These are phyloP conservation scores for Neopestalotiopsis clavispora DNA, from an alignment of 2,329 filamentous ascomycete species.

Conservation along the genomic window DNA sequence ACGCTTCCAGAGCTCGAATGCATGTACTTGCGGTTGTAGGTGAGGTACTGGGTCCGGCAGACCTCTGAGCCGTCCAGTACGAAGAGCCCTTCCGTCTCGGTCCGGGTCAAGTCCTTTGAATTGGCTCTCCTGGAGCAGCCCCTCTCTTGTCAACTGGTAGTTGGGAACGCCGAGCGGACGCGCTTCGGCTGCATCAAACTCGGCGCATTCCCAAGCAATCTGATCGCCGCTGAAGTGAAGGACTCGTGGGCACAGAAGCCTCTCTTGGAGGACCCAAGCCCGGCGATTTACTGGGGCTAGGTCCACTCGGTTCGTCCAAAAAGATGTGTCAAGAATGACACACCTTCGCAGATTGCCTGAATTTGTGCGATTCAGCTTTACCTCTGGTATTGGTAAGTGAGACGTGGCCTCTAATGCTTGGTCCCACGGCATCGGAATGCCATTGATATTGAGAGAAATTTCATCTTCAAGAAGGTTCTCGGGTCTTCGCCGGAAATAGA, in stretches of 20 bases:
- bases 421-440: neutral
- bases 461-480: neutral
- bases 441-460: neutral
- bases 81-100: neutral
- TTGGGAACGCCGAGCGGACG: neutral
- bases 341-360: neutral
- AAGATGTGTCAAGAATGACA: neutral
- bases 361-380: neutral
- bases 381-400: neutral
- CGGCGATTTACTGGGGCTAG: neutral
- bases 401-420: neutral
- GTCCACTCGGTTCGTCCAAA: neutral
- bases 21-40: neutral
- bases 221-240: neutral
- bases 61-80: neutral
- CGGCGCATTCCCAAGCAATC: neutral
- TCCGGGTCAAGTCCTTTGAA: neutral
- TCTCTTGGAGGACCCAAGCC: neutral
- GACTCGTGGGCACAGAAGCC: neutral
- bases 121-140: neutral
- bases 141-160: neutral
- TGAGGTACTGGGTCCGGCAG: neutral
- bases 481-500: neutral
- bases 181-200: neutral
- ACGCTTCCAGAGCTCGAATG: neutral